Percentiles rank a stretch among this genome's conserved stretches.
phyloP scores from a whole-genome alignment of 352 stramenopile species.

The Globisporangium splendens region DNA sequence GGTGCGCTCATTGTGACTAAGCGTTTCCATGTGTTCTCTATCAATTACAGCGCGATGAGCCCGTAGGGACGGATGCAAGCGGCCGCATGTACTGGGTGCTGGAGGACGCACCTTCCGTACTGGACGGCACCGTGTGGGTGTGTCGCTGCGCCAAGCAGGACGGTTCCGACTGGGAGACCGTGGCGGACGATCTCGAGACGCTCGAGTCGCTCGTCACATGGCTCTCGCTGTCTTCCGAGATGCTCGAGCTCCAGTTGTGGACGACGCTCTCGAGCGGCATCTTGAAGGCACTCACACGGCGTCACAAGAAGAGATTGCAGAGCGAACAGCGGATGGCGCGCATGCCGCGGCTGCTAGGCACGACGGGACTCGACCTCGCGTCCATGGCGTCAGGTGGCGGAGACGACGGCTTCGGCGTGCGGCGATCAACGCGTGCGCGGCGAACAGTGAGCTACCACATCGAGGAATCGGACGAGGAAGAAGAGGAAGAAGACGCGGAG shows the following conservation, averaged over 20 bases:
- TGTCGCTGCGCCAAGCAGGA: constrained; percentile 43
- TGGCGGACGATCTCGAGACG: constrained; percentile 50
- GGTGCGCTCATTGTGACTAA: not conserved
- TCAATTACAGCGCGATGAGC: constrained; percentile 36
- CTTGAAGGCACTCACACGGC: constrained; percentile 47
- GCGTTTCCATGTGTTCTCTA: not conserved
- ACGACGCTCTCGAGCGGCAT: constrained; percentile 32
- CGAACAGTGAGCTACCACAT: constrained; percentile 49
- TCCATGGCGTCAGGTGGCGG: constrained; percentile 18
- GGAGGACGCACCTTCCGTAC: constrained; percentile 52
- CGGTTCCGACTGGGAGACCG: constrained; percentile 53
- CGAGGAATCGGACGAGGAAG: constrained; percentile 29
- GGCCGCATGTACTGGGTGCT: constrained; percentile 57
- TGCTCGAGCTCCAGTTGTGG: constrained; percentile 54
- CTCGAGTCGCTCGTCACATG: constrained; percentile 42
- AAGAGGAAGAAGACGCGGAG: constrained; percentile 9
- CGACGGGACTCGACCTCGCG: constrained; percentile 20
- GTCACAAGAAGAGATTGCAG: constrained; percentile 41
- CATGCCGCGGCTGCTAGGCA: constrained; percentile 40
- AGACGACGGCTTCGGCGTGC: constrained; percentile 23
- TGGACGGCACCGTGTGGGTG: constrained; percentile 52
- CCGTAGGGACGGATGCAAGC: constrained; percentile 35
- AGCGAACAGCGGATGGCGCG: constrained; percentile 36
- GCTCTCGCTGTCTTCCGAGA: constrained; percentile 47
- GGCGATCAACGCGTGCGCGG: constrained; percentile 41